phyloP scores from a whole-genome alignment of 768 basidiomycete genomes.

The Lactarius quietus region DNA sequence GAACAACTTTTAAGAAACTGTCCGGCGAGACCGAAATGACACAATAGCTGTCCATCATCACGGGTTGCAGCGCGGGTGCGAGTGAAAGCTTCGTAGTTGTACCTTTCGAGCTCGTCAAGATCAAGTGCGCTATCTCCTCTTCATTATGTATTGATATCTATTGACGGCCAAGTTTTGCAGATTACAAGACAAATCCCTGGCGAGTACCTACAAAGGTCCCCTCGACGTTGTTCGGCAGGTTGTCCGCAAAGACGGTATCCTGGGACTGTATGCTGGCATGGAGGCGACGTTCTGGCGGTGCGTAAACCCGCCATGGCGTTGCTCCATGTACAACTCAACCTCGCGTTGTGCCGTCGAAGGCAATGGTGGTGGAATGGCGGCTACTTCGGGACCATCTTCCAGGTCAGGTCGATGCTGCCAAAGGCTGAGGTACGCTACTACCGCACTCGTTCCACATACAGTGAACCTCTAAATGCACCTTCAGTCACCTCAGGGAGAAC shows the following conservation, averaged over 20 bases:
- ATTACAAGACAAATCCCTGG: slow-evolving; percentile 78
- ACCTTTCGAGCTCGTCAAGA: slow-evolving; percentile 94
- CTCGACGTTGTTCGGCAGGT: slow-evolving; percentile 86
- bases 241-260: slow-evolving; percentile 68
- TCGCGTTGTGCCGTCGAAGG: slow-evolving; percentile 35
- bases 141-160: background rate
- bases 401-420: slow-evolving; percentile 74
- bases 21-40: slow-evolving; percentile 83
- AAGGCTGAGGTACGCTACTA: slow-evolving; percentile 66
- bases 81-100: slow-evolving; percentile 95
- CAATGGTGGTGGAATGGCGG: slow-evolving; percentile 94
- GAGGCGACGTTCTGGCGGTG: slow-evolving; percentile 98
- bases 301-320: slow-evolving; percentile 12
- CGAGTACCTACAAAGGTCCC: slow-evolving; percentile 83
- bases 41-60: slow-evolving; percentile 79
- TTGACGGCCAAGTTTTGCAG: slow-evolving; percentile 35
- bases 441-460: background rate
- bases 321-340: background rate
- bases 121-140: slow-evolving; percentile 48
- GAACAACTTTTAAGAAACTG: slow-evolving; percentile 62
- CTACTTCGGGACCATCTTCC: slow-evolving; percentile 91
- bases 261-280: slow-evolving; percentile 93
- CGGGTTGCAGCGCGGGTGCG: slow-evolving; percentile 92
- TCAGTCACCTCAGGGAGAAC: slow-evolving; percentile 26
- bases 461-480: background rate